These are phyloP conservation scores for Fusarium pseudoanthophilum DNA, from an alignment of 2,329 filamentous ascomycete genomes.

Conservation along the genomic window DNA sequence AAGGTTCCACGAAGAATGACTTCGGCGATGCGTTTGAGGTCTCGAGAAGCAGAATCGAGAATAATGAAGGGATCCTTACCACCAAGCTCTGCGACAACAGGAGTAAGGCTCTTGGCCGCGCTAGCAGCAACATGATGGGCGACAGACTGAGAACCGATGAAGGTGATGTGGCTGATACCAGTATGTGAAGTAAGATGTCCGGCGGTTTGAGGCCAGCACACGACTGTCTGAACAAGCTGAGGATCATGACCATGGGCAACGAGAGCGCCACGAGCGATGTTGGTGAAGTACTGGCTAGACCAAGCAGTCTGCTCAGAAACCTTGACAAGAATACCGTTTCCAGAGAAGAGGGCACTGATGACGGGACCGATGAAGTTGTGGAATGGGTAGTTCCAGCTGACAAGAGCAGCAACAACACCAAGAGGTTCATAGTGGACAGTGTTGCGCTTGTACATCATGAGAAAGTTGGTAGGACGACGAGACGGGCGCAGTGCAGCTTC, in stretches of 20 bases:
- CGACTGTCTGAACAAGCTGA: constrained; percentile 82
- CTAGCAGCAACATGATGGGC: constrained; percentile 89
- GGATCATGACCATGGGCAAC: constrained; percentile 84
- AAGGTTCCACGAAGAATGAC: constrained; percentile 93
- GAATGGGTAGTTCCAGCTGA: constrained; percentile 98
- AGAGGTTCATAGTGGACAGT: constrained; percentile 90
- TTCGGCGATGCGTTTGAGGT: constrained; percentile 79
- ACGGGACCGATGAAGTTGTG: constrained; percentile 94
- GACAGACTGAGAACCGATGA: constrained; percentile 90
- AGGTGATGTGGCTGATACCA: constrained; percentile 87
- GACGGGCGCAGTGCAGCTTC: constrained; percentile 81
- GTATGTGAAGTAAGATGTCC: constrained; percentile 86
- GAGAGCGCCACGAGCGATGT: constrained; percentile 82
- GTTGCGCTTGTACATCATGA: constrained; percentile 97
- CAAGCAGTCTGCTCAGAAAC: constrained; percentile 95
- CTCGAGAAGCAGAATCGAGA: constrained; percentile 76
- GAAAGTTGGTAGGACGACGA: constrained; percentile 82
- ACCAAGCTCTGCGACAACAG: constrained; percentile 89
- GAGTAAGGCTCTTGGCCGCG: constrained; percentile 86
- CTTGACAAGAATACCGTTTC: constrained; percentile 93
- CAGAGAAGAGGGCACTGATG: constrained; percentile 89
- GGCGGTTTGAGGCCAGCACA: constrained; percentile 89
- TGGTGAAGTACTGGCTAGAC: constrained; percentile 85
- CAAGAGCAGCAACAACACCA: constrained; percentile 89
- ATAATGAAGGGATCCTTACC: constrained; percentile 95